Evolutionary conservation across 192 early-diverging fungal genomes (phyloP), one percentile per base, ranked within the genome.

Genomic region (Coemansia sp.): DNA sequence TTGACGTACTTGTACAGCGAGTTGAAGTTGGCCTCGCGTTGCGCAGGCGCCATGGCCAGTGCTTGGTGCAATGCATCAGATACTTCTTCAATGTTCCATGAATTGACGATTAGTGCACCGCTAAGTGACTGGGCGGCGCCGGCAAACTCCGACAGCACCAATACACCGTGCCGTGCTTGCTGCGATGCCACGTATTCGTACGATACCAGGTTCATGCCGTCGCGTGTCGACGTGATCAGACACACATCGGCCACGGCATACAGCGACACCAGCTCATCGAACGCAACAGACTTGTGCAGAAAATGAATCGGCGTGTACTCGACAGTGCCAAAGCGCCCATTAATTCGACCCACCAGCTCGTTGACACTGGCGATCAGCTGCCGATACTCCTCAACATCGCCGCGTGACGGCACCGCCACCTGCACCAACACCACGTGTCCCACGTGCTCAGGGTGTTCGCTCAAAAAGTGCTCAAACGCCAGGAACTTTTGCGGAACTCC

Each of bases 121-220:
- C 97, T 96, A 41, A 98, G 82, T 29, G 92, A 95, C 82, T 99
- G 98, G 7, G 97, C 98, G 17, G 96, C 97, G 31, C 98, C 98
- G 9, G 97, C 94, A 86, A 99, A 99, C 75, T 99, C 98, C 27
- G 88, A 91, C 26, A 99, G 85, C 47, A 99, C 91, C 67, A 99
- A 83, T 7, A 97, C 97, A 71, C 98, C 98, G 76, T 98, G 94
- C 7, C 82, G 80, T 54, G 92, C 88, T 76, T 92, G 90, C 77
- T 93, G 92, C 62, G 89, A 90, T 11, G 94, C 92, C 64, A 98
- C 94, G 65, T 96, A 99, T 84, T 99, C 98, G 79, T 97, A 98
- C 17, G 94, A 96, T 3, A 95, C 98, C 50, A 99, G 77, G 75
- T 99, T 99, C 98, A 99, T 99, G 45, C 98, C 98, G 80, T 99